Conservation (phyloP, 1,139 yeast species). For the Tardiomyces depauwii region DNA sequence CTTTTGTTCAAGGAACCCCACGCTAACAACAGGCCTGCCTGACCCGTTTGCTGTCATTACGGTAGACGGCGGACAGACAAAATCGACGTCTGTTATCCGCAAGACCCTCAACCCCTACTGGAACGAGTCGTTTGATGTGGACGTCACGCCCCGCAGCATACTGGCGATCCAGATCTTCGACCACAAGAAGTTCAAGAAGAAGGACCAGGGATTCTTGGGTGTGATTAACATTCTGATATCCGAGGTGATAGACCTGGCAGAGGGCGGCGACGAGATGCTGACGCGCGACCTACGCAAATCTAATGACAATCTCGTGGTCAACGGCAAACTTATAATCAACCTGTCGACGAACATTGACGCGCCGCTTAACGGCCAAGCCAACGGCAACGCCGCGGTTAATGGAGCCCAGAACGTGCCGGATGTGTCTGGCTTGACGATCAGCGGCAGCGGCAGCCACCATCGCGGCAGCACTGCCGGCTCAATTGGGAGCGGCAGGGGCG, state of each 20-base stretch:
- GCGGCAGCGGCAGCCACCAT: slow-evolving; percentile 27
- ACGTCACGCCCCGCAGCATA: slow-evolving; percentile 74
- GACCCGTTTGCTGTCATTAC: slow-evolving; percentile 98
- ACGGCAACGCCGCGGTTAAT: slow-evolving; percentile 51
- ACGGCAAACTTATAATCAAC: slow-evolving; percentile 74
- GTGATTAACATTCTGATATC: slow-evolving; percentile 88
- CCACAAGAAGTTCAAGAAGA: slow-evolving; percentile 93
- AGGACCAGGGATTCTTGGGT: slow-evolving; percentile 97
- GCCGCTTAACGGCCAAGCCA: no score
- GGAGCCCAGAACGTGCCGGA: slow-evolving; percentile 1
- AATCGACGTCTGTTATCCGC: slow-evolving; percentile 86
- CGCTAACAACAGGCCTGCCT: slow-evolving; percentile 36
- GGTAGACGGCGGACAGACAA: slow-evolving; percentile 93
- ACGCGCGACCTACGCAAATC: slow-evolving; percentile 88
- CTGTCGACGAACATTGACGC: slow-evolving; percentile 35
- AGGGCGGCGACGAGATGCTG: slow-evolving; percentile 60
- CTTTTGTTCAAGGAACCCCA: slow-evolving; percentile 2
- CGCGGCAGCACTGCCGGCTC: slow-evolving; percentile 4
- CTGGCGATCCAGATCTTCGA: slow-evolving; percentile 92
- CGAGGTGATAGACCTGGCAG: slow-evolving; percentile 65
- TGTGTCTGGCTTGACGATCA: slow-evolving; percentile 17
- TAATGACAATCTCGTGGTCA: slow-evolving; percentile 82
- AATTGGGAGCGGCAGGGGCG: no score
- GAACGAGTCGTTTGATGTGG: slow-evolving; percentile 81
- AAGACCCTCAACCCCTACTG: slow-evolving; percentile 95